Percentiles rank a stretch among this genome's conserved stretches.
These are phyloP conservation scores for Bruguiera sexangula DNA, from an alignment of 345 rosid genomes.

Conservation along the genomic window DNA sequence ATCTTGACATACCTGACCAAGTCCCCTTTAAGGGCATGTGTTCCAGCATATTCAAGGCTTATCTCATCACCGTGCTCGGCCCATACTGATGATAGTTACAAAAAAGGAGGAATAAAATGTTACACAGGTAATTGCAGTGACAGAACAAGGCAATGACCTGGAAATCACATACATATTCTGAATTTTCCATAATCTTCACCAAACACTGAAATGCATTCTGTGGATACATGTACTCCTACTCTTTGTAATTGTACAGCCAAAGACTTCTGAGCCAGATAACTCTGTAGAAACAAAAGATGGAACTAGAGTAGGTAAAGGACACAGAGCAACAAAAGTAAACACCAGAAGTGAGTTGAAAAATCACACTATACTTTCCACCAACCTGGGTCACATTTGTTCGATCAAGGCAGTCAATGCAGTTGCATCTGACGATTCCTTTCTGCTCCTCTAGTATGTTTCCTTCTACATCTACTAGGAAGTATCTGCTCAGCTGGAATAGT, in stretches of 20 bases:
- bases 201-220: constrained; percentile 61
- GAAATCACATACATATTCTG: constrained; percentile 57
- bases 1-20: constrained; percentile 62
- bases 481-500: constrained; percentile 82
- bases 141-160: constrained; percentile 2
- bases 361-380: constrained; percentile 7
- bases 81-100: constrained; percentile 57
- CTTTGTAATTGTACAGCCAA: constrained; percentile 66
- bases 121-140: constrained; percentile 1
- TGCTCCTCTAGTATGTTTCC: constrained; percentile 74
- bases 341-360: constrained; percentile 19
- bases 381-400: constrained; percentile 99
- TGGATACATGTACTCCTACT: constrained; percentile 48
- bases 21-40: constrained; percentile 93
- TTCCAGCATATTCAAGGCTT: constrained; percentile 94
- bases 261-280: constrained; percentile 72
- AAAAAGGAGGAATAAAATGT: constrained; percentile 3
- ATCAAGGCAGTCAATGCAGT: constrained; percentile 97
- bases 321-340: constrained; percentile 1
- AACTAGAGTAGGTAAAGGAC: not conserved
- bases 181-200: constrained; percentile 61
- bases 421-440: constrained; percentile 82
- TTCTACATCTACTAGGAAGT: constrained; percentile 62
- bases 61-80: constrained; percentile 98
- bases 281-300: constrained; percentile 45